Percentiles rank a stretch among this genome's conserved stretches.
Conservation (phyloP, 129 eudicot species). For the Lactuca saligna region DNA sequence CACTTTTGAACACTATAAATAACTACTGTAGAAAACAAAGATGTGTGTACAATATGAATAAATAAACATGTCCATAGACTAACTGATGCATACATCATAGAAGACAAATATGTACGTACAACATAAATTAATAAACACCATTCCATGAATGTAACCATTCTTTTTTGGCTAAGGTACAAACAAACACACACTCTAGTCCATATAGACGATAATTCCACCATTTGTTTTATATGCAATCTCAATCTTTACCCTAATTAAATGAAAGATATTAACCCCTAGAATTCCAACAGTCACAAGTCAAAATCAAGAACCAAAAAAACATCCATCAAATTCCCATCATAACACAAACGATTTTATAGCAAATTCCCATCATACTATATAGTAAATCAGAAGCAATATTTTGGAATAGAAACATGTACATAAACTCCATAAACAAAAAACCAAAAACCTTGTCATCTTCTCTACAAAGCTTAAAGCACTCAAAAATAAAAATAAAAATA, state of each 20-base stretch:
- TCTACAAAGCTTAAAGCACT: constrained; percentile 25
- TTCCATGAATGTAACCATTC: not conserved
- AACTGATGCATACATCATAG: not conserved
- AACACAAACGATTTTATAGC: too few species aligned
- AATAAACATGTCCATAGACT: not conserved
- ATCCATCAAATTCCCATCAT: not conserved
- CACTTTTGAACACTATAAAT: not conserved
- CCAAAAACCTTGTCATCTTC: constrained; percentile 24
- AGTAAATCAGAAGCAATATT: not conserved
- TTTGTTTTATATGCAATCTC: not conserved
- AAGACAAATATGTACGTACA: too few species aligned
- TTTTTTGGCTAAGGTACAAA: not conserved
- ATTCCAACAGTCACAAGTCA: not conserved
- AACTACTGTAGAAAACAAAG: not conserved
- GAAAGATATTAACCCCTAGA: too few species aligned
- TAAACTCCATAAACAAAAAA: constrained; percentile 27
- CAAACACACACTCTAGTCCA: not conserved
- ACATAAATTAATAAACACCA: too few species aligned
- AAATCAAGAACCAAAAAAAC: not conserved
- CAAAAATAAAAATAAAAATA: not conserved
- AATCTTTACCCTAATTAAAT: not conserved
- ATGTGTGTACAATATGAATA: not conserved
- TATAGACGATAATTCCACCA: not conserved
- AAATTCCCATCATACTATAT: too few species aligned
- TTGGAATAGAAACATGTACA: constrained; percentile 6